Conservation (phyloP, 1,284 basidiomycete genomes). For the Kwoniella shivajii region DNA sequence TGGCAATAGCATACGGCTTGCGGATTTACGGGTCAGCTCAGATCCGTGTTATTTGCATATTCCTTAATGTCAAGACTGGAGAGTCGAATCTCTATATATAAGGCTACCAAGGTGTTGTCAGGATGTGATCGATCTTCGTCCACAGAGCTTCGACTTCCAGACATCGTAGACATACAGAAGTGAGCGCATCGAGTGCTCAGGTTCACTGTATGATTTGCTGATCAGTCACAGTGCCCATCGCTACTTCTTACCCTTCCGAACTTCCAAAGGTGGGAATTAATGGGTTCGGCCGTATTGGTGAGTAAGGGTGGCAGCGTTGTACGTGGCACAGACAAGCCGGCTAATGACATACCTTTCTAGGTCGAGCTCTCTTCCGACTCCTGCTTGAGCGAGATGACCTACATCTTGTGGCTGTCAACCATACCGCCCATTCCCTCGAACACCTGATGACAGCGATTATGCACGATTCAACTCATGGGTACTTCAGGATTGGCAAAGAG, state of each 20-base stretch:
- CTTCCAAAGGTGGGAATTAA: slow-evolving; percentile 51
- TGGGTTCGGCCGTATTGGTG: slow-evolving; percentile 55
- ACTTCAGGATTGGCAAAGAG: slow-evolving; percentile 27
- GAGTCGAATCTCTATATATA: too few relatives aligned
- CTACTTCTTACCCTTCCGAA: slow-evolving; percentile 4
- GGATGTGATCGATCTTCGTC: too few relatives aligned
- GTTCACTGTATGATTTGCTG: too few relatives aligned
- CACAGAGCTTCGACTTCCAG: too few relatives aligned
- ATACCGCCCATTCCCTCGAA: slow-evolving; percentile 52
- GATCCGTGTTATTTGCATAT: too few relatives aligned
- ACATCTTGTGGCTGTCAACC: slow-evolving; percentile 53
- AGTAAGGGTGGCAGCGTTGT: slow-evolving; percentile 13
- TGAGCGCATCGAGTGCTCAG: too few relatives aligned
- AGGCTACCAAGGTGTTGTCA: too few relatives aligned
- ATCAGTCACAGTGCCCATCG: slow-evolving; percentile 21
- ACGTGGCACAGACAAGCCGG: background rate
- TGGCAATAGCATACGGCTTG: background rate
- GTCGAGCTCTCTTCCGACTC: slow-evolving; percentile 41
- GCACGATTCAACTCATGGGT: slow-evolving; percentile 55
- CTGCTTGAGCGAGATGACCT: slow-evolving; percentile 39
- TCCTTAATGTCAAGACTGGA: too few relatives aligned
- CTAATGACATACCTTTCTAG: slow-evolving; percentile 9
- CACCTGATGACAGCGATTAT: slow-evolving; percentile 50
- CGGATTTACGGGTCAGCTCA: background rate
- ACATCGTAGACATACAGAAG: too few relatives aligned